Percentiles rank a stretch among this genome's conserved stretches.
Conservation (phyloP, 2,329 filamentous ascomycete genomes). For the Diplodia sapinea region DNA sequence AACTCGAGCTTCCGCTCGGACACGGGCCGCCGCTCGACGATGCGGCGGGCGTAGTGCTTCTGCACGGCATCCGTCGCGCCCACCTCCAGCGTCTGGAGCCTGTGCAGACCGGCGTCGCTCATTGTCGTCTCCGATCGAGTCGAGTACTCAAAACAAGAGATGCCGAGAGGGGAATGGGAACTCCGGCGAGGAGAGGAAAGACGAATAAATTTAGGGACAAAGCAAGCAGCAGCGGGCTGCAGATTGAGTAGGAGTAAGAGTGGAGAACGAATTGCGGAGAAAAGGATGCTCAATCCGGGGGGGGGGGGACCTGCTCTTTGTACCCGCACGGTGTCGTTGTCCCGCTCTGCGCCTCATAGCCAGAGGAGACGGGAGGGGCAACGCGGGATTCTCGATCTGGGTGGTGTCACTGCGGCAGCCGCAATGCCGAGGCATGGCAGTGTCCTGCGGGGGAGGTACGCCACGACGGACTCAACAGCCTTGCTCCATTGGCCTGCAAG, state of each 20-base stretch:
- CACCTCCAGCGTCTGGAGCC: constrained; percentile 54
- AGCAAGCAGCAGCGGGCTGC: too few relatives aligned
- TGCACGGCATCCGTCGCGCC: constrained; percentile 61
- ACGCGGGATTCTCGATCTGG: too few relatives aligned
- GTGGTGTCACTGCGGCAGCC: too few relatives aligned
- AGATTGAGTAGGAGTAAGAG: background rate
- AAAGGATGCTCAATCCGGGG: background rate
- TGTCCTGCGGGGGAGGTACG: too few relatives aligned
- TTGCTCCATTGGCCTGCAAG: too few relatives aligned
- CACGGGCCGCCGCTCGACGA: constrained; percentile 58
- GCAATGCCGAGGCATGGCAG: too few relatives aligned
- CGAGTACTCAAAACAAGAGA: background rate
- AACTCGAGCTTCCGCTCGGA: constrained; percentile 62
- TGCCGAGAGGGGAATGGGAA: background rate
- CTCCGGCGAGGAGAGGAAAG: background rate
- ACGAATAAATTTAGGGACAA: background rate
- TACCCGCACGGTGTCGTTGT: background rate
- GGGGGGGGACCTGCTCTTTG: constrained; percentile 24
- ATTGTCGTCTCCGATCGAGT: background rate
- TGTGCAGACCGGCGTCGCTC: constrained; percentile 33
- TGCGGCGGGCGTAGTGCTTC: constrained; percentile 57
- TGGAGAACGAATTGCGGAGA: constrained; percentile 9
- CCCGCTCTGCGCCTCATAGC: background rate
- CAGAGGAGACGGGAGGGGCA: background rate
- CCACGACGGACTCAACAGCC: too few relatives aligned